Evolutionary conservation across 2,329 filamentous ascomycete genomes (phyloP).

Genomic region (Gnomoniopsis sp.): DNA sequence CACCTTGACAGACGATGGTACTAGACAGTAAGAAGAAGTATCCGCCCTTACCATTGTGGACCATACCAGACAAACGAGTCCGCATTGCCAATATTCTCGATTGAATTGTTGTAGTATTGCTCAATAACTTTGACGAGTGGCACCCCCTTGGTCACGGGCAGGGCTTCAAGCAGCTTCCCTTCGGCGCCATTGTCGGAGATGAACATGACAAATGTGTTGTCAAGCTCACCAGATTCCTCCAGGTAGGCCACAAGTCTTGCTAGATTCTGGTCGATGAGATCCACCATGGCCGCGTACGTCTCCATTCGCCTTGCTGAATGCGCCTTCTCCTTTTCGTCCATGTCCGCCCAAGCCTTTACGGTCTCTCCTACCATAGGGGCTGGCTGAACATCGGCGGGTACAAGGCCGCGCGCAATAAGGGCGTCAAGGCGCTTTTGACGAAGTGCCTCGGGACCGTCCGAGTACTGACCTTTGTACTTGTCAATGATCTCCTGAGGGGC

Average conservation of each 20-base stretch:
- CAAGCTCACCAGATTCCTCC: constrained; percentile 51
- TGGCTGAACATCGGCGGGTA: constrained; percentile 45
- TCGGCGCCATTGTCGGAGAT: constrained; percentile 53
- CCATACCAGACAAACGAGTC: constrained; percentile 58
- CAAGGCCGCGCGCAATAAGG: constrained; percentile 55
- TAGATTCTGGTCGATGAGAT: constrained; percentile 58
- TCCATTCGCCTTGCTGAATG: constrained; percentile 55
- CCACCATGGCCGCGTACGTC: constrained; percentile 61
- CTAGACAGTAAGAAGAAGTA: too few species aligned
- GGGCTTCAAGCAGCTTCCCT: constrained; percentile 22
- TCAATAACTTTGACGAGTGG: constrained; percentile 26
- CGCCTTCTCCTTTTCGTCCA: constrained; percentile 41
- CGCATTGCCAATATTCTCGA: constrained; percentile 51
- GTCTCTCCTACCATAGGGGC: constrained; percentile 47
- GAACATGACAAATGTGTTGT: constrained; percentile 63
- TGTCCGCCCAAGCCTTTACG: constrained; percentile 42
- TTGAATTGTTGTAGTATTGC: constrained; percentile 53
- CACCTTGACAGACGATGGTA: too few species aligned
- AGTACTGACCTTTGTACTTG: constrained; percentile 57
- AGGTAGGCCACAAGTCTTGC: constrained; percentile 58
- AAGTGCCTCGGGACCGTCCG: constrained; percentile 56
- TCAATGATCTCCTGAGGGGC: constrained; percentile 50
- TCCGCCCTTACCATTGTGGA: constrained; percentile 36
- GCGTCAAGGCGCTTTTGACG: constrained; percentile 48
- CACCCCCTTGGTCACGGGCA: constrained; percentile 16